Percentiles rank a stretch among this genome's conserved stretches.
Conservation (phyloP, 441 rosid species). For the Oxalis stricta region DNA sequence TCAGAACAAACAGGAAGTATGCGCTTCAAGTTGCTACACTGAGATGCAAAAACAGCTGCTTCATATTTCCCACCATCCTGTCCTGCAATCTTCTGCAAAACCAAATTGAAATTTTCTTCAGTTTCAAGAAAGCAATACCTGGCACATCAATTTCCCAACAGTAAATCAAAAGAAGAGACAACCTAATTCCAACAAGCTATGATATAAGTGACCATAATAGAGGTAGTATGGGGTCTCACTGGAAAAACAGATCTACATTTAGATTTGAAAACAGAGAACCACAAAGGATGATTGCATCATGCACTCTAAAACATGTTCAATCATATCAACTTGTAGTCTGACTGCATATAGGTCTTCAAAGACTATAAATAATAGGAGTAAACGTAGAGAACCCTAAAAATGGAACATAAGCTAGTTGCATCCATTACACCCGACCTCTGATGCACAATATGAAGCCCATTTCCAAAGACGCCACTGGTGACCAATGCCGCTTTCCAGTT, state of each 20-base stretch:
- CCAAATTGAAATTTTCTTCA: constrained; percentile 3
- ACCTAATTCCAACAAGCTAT: not conserved
- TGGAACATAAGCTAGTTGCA: not conserved
- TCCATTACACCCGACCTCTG: constrained; percentile 48
- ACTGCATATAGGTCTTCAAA: too few species aligned
- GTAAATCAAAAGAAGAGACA: too few species aligned
- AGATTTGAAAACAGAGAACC: too few species aligned
- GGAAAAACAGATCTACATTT: too few species aligned
- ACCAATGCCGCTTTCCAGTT: constrained; percentile 87
- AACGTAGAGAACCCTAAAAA: not conserved
- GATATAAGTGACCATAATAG: not conserved
- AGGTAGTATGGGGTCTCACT: not conserved
- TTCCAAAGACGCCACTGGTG: constrained; percentile 85
- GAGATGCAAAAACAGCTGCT: constrained; percentile 79
- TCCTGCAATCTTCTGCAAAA: constrained; percentile 74
- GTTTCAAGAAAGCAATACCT: constrained; percentile 1
- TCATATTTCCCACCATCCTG: constrained; percentile 79
- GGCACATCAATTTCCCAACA: not conserved
- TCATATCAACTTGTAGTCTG: too few species aligned
- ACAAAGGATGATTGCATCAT: too few species aligned
- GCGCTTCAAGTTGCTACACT: constrained; percentile 79
- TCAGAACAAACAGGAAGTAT: constrained; percentile 84
- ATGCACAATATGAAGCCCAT: constrained; percentile 93
- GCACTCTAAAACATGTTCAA: too few species aligned
- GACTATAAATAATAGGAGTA: constrained; percentile 4